Evolutionary conservation across 805 yeast species (phyloP), one percentile per base, ranked within the genome.

Genomic region (Metschnikowia cerradonensis): DNA sequence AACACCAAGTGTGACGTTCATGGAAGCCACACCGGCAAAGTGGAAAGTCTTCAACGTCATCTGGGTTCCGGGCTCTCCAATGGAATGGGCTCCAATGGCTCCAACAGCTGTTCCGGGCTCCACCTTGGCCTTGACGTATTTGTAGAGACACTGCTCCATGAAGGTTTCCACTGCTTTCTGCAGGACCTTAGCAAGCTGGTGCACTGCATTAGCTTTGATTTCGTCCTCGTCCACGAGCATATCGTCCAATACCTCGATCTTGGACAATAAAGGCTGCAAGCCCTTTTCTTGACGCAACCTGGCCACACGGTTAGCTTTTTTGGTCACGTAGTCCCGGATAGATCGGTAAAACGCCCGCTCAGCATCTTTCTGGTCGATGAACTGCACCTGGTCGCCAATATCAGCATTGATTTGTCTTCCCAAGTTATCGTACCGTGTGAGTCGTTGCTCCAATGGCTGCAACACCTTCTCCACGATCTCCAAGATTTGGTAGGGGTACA

Each of bases 91-190:
- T 60, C 98, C 99, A 71, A 94, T 91, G 23, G 99, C 98, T 58
- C 99, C 99, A 49, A 94, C 98, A 2, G 99, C 99, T 3, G 99
- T 94, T 55, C 98, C 99, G 1, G 99, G 99, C 68, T 94, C 99
- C 15, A 94, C 97, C 70, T 84, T 85, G 6, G 99, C 97, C 58
- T 86, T 79, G 49, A 82, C 82, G 64, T 94, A 94, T 70, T 94
- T 94, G 59, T 75, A 73, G 52, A 92, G 76, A 59, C 97, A 88
- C 60, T 87, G 80, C 44, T 80, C 77, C 62, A 94, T 72, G 69
- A 94, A 94, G 57, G 76, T 79, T 14, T 67, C 68, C 15, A 94
- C 79, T 55, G 85, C 75, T 17, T 65, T 63, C 38, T 77, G 75
- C 1, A 95, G 79, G 41, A 94, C 82, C 63, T 86, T 85, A 56